phyloP scores from a whole-genome alignment of 192 early-diverging fungal species.

The Gigaspora rosea region DNA sequence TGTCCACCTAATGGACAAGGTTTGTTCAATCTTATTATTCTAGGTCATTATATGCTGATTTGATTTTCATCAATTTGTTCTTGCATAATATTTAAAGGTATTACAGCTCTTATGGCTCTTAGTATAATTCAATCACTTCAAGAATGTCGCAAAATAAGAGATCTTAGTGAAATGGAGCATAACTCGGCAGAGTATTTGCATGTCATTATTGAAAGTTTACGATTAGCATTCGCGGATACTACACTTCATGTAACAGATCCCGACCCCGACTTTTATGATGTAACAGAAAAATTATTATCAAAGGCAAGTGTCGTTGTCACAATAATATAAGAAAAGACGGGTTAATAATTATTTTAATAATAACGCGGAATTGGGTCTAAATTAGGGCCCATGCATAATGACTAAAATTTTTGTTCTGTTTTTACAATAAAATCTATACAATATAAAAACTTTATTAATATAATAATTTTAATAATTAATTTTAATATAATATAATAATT shows the following conservation, averaged over 20 bases:
- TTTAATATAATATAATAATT: background rate
- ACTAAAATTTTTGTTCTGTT: no score
- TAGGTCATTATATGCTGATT: background rate
- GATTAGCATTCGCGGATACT: slow-evolving; percentile 80
- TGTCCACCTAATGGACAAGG: slow-evolving; percentile 74
- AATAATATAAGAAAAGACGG: no score
- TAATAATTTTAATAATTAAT: background rate
- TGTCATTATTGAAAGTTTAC: slow-evolving; percentile 64
- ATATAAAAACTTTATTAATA: no score
- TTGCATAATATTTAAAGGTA: slow-evolving; percentile 38
- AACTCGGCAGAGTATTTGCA: slow-evolving; percentile 68
- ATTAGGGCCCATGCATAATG: no score
- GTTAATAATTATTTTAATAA: no score
- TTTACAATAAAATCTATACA: no score
- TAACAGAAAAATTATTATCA: slow-evolving; percentile 56
- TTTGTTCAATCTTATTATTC: background rate
- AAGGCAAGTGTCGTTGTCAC: slow-evolving; percentile 35
- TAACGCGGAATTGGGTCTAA: no score
- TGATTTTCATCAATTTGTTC: background rate
- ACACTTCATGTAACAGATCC: slow-evolving; percentile 68
- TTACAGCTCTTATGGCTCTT: slow-evolving; percentile 70
- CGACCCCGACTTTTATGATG: slow-evolving; percentile 51
- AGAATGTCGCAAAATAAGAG: slow-evolving; percentile 33
- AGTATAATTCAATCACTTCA: slow-evolving; percentile 65
- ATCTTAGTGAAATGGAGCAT: slow-evolving; percentile 49